Base-by-base conservation (phyloP, 1,139 yeast species). In the Kodamaea derodonti region DNA sequence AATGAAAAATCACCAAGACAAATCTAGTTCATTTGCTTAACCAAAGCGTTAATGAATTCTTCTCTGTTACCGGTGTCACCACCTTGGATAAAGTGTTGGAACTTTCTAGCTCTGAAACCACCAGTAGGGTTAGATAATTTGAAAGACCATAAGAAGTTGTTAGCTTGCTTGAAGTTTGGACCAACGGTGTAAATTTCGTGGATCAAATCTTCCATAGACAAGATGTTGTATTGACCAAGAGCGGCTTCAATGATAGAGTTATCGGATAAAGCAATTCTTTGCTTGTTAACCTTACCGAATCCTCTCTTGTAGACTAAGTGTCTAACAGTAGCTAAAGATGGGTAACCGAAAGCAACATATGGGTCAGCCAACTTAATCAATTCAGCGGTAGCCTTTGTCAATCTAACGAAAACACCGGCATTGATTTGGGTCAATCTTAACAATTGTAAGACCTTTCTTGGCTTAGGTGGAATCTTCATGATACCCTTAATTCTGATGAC, bases 81-180 rank as follows among this genome's bases (percentile, higher is more conserved):
- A 79, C 98, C 97, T 80, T 90, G 97, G 80, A 92, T 86, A 71
- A 86, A 92, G 79, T 92, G 98, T 80, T 83, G 84, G 95, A 92
- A 92, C 83, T 92, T 92, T 84, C 97, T 88, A 54, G 88, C 86
- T 77, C 97, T 95, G 97, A 96, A 92, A 72, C 98, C 98, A 72
- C 98, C 98, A 69, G 81, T 80, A 69, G 98, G 98, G 84, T 87
- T 88, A 62, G 97, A 88, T 68, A 92, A 84, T 82, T 90, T 85
- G 95, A 92, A 92, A 75, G 98, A 98, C 97, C 97, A 92, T 76
- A 92, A 80, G 81, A 92, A 92, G 97, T 92, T 92, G 88, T 87
- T 85, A 60, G 88, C 98, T 80, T 92, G 97, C 82, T 92, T 92
- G 90, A 92, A 92, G 92, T 88, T 87, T 70, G 97, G 97, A 68